Conservation (phyloP, 345 rosid species). For the Kandelia obovata region DNA sequence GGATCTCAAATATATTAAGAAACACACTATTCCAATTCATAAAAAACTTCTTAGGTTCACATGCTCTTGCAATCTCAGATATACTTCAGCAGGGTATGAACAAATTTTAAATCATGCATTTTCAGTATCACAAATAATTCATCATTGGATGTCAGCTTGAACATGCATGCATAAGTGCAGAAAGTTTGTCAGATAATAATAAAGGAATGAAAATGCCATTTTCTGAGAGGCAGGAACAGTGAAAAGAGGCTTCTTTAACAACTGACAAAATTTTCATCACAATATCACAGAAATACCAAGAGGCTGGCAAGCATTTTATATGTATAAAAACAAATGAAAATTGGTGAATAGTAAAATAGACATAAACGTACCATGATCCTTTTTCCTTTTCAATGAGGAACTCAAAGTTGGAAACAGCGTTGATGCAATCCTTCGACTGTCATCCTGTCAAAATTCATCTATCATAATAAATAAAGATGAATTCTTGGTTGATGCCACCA, state of each 20-base stretch:
- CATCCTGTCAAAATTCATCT: constrained; percentile 53
- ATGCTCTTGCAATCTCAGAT: no score
- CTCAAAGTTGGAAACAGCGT: constrained; percentile 67
- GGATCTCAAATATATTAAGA: no score
- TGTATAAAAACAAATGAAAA: neutral
- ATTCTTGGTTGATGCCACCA: no score
- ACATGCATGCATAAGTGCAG: neutral
- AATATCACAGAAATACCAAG: neutral
- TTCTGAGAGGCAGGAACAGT: neutral
- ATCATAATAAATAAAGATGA: neutral
- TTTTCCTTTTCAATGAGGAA: constrained; percentile 59
- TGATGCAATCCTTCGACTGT: constrained; percentile 73
- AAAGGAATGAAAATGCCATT: neutral
- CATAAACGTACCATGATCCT: constrained; percentile 63
- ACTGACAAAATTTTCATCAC: neutral
- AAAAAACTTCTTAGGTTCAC: no score
- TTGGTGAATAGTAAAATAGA: neutral
- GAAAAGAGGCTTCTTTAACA: neutral
- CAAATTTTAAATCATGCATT: no score
- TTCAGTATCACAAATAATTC: no score
- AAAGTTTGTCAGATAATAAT: neutral
- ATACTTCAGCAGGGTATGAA: no score
- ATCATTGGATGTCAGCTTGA: no score
- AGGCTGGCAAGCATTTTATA: neutral
- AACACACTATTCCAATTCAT: no score